Conservation (phyloP, 2,329 filamentous ascomycete genomes). For the Fusarium gaditjirri region DNA sequence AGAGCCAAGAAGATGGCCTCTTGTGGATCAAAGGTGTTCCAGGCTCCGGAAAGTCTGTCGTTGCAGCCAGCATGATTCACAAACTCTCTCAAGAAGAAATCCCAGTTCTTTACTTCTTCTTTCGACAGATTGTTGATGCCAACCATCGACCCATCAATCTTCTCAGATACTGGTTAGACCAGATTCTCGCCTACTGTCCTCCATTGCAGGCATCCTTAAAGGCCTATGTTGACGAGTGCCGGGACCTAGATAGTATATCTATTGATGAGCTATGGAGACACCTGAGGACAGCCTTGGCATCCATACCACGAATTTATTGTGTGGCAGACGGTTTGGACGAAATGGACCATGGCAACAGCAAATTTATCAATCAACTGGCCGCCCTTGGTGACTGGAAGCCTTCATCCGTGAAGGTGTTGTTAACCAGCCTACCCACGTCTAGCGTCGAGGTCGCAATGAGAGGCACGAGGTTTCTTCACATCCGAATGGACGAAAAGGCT, state of each 20-base stretch:
- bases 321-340: conserved; percentile 60
- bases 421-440: conserved; percentile 56
- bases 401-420: conserved; percentile 52
- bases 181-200: conserved; percentile 48
- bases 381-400: conserved; percentile 48
- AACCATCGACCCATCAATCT: conserved; percentile 48
- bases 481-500: conserved; percentile 51
- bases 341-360: conserved; percentile 52
- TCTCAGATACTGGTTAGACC: conserved; percentile 51
- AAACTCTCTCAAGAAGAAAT: conserved; percentile 21
- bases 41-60: conserved; percentile 54
- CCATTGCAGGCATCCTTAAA: conserved; percentile 44
- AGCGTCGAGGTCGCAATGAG: conserved; percentile 48
- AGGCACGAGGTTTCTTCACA: conserved; percentile 36
- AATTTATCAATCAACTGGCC: conserved; percentile 49
- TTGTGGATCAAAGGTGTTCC: conserved; percentile 49
- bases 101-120: conserved; percentile 54
- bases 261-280: conserved; percentile 47
- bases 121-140: conserved; percentile 52
- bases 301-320: conserved; percentile 47
- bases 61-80: conserved; percentile 44
- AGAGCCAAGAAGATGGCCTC: conserved; percentile 18
- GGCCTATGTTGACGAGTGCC: conserved; percentile 9
- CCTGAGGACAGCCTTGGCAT: conserved; percentile 41
- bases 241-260: conserved; percentile 13